Base-by-base conservation (phyloP, 2,329 filamentous ascomycete species). In the Fusarium sp. region DNA sequence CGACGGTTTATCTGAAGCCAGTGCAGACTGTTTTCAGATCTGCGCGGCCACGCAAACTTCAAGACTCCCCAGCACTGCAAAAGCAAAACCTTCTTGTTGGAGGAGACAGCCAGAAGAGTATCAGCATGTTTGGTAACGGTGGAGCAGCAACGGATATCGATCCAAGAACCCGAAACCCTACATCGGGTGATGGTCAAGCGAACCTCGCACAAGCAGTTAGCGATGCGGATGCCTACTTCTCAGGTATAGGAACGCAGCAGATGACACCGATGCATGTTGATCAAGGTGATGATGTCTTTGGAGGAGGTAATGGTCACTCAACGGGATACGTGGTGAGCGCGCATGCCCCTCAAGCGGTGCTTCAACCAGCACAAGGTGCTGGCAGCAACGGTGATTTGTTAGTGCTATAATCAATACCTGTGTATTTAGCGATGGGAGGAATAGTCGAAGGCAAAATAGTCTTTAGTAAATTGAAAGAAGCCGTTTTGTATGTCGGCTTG, bases 1-100 rank as follows among this genome's bases (percentile, higher is more conserved):
- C 96, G 6, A 99, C 96, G 1, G 95, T 99, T 54, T 99, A 99
- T 80, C 89, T 99, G 52, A 99, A 99, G 80, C 96, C 96, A 6
- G 95, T 99, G 8, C 94, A 98, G 79, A 95, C 96, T 57, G 96
- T 99, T 12, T 99, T 99, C 86, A 91, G 96, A 61, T 91, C 91
- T 20, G 95, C 96, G 15, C 89, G 96, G 16, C 92, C 93, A 2
- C 88, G 94, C 24, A 90, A 90, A 60, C 86, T 99, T 4, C 86
- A 90, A 59, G 93, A 97, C 56, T 95, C 91, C 4, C 95, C 95
- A 0, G 95, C 95, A 0, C 84, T 99, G 42, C 96, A 98, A 81
- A 91, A 89, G 69, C 88, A 92, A 59, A 84, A 85, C 18, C 80
- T 93, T 0, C 87, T 88, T 2, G 86, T 85, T 20, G 75, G 79